phyloP scores from a whole-genome alignment of 164 flowering plant genomes.

The Vitis amurensis region DNA sequence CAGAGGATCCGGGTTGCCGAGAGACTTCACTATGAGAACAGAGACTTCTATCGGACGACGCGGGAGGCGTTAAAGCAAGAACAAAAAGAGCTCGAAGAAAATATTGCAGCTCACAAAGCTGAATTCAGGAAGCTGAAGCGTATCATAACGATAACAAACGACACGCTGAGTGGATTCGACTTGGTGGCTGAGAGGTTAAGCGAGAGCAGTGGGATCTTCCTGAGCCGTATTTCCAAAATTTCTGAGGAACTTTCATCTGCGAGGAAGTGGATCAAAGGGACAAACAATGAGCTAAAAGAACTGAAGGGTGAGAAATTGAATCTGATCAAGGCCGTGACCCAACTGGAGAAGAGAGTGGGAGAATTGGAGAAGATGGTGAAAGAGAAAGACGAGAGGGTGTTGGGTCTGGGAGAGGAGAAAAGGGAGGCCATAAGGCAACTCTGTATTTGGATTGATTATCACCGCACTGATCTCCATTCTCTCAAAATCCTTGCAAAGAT shows the following conservation, averaged over 20 bases:
- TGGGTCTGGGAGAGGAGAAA: conserved; percentile 63
- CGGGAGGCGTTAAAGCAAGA: conserved; percentile 36
- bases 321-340: conserved; percentile 15
- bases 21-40: conserved; percentile 55
- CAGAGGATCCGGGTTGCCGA: conserved; percentile 62
- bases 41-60: conserved; percentile 30
- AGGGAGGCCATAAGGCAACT: conserved; percentile 84
- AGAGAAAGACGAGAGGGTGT: conserved; percentile 47
- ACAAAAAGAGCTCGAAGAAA: conserved; percentile 25
- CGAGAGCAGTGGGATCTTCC: conserved; percentile 12
- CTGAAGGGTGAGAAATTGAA: conserved; percentile 31
- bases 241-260: conserved; percentile 16
- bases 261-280: conserved; percentile 15
- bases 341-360: conserved; percentile 29
- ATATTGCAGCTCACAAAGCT: conserved; percentile 11
- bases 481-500: conserved; percentile 37
- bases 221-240: conserved; percentile 12
- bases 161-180: conserved; percentile 19
- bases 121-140: conserved; percentile 25
- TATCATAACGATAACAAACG: conserved; percentile 16
- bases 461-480: conserved; percentile 41
- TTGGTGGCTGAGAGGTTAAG: conserved; percentile 6
- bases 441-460: conserved; percentile 68
- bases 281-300: conserved; percentile 17
- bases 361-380: conserved; percentile 41